phyloP scores from a whole-genome alignment of 257 asterid genomes.

The Linderniella brevidens region DNA sequence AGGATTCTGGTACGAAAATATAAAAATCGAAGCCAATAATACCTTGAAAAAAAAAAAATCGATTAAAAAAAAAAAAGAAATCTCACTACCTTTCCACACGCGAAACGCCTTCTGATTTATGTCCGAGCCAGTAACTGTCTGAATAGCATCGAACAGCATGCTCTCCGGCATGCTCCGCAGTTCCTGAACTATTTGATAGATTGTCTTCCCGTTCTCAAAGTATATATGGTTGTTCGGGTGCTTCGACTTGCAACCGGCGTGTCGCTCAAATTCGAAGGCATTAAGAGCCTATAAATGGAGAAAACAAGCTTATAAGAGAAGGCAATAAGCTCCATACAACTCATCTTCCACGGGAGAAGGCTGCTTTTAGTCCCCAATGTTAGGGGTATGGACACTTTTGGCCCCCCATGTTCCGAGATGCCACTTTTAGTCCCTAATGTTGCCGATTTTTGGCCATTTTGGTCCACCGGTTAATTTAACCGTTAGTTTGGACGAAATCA shows the following conservation, averaged over 20 bases:
- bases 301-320: background rate
- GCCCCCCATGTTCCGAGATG: no score
- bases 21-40: background rate
- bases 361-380: no score
- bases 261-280: conserved; percentile 90
- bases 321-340: background rate
- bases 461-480: no score
- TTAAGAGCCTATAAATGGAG: conserved; percentile 47
- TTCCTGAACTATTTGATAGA: conserved; percentile 91
- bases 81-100: conserved; percentile 74
- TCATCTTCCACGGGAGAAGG: no score
- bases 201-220: conserved; percentile 81
- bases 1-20: conserved; percentile 37
- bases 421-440: no score
- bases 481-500: no score
- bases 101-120: conserved; percentile 87
- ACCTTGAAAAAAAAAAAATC: conserved; percentile 1
- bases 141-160: conserved; percentile 59
- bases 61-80: conserved; percentile 1
- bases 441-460: no score
- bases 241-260: conserved; percentile 83
- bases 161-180: conserved; percentile 69
- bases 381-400: no score
- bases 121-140: conserved; percentile 80
- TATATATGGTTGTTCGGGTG: conserved; percentile 92